A percentile compares a stretch with the other conserved stretches of the same genome.
phyloP scores from a whole-genome alignment of 805 yeast species.

The Millerago galiae region DNA sequence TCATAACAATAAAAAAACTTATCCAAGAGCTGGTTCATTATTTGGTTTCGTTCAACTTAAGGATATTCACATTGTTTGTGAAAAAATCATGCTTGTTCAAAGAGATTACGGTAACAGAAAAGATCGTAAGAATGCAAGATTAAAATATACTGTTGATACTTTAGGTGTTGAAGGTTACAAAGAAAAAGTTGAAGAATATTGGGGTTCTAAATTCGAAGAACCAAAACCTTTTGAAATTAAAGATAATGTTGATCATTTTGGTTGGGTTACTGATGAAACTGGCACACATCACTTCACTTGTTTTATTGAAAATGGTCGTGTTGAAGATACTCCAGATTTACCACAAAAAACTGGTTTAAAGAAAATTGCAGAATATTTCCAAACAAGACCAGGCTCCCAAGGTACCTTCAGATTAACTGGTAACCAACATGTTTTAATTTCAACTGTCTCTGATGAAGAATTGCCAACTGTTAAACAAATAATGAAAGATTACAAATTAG shows the following conservation, averaged over 20 bases:
- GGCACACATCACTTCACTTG: slow-evolving; percentile 88
- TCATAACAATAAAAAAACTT: slow-evolving; percentile 93
- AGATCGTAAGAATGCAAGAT: slow-evolving; percentile 95
- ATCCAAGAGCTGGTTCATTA: slow-evolving; percentile 88
- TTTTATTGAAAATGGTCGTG: slow-evolving; percentile 93
- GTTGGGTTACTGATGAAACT: slow-evolving; percentile 85
- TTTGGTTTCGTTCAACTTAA: slow-evolving; percentile 71
- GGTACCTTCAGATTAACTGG: slow-evolving; percentile 94
- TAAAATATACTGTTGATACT: slow-evolving; percentile 94
- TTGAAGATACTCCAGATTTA: slow-evolving; percentile 83
- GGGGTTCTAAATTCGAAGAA: slow-evolving; percentile 70
- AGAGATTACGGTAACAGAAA: slow-evolving; percentile 92
- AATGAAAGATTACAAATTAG: slow-evolving; percentile 69
- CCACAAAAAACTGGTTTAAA: slow-evolving; percentile 86
- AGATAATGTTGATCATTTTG: slow-evolving; percentile 85
- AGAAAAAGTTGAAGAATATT: slow-evolving; percentile 71
- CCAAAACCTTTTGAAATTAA: slow-evolving; percentile 70
- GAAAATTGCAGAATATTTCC: slow-evolving; percentile 67
- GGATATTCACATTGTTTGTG: slow-evolving; percentile 72
- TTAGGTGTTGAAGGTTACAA: slow-evolving; percentile 84
- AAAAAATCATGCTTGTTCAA: slow-evolving; percentile 88
- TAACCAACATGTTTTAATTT: slow-evolving; percentile 84
- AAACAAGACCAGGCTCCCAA: slow-evolving; percentile 37
- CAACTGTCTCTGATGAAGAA: slow-evolving; percentile 66
- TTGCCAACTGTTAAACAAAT: slow-evolving; percentile 54